Conservation (phyloP, 495 filamentous ascomycete species). For the Talaromyces nanjingensis region DNA sequence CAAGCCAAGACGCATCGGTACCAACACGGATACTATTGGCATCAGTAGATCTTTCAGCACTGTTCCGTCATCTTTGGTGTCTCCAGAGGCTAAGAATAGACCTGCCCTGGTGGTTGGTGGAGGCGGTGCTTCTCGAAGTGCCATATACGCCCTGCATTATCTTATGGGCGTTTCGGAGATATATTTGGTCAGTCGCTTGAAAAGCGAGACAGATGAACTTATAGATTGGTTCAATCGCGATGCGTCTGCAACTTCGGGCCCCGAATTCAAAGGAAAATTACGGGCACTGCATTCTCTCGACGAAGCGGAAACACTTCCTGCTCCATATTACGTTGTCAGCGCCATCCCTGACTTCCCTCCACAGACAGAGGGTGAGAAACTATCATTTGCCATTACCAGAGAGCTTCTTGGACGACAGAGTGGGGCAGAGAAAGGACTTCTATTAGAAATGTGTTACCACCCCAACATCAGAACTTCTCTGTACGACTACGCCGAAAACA, state of each 20-base stretch:
- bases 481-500: background rate
- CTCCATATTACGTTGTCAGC: slow-evolving; percentile 1
- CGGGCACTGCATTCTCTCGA: background rate
- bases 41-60: slow-evolving; percentile 7
- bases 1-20: slow-evolving; percentile 11
- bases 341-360: slow-evolving; percentile 4
- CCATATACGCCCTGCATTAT: slow-evolving; percentile 27
- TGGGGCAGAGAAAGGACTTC: background rate
- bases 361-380: background rate
- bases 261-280: background rate
- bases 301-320: background rate
- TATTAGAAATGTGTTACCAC: slow-evolving; percentile 7
- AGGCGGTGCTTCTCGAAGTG: slow-evolving; percentile 36
- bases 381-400: background rate
- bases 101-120: slow-evolving; percentile 35
- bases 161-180: background rate
- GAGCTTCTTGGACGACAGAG: background rate
- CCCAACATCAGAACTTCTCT: slow-evolving; percentile 1
- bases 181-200: slow-evolving; percentile 2
- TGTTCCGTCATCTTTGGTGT: slow-evolving; percentile 21
- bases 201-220: background rate
- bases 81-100: slow-evolving; percentile 8
- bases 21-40: slow-evolving; percentile 43
- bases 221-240: background rate
- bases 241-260: background rate